phyloP scores from a whole-genome alignment of 1,139 yeast genomes.

The Geotrichum australiense region DNA sequence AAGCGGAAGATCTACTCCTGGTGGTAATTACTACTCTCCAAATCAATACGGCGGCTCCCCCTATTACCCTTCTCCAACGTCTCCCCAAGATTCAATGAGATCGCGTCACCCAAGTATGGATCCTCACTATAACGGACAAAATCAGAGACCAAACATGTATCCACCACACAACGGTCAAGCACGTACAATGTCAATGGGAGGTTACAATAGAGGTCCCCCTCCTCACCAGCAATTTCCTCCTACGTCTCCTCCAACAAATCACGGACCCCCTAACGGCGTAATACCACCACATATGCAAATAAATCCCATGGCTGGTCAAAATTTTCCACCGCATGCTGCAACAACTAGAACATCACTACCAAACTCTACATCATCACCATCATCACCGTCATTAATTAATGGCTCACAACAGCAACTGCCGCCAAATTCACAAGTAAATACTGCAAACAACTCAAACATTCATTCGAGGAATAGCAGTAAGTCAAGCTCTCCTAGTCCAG shows the following conservation, averaged over 20 bases:
- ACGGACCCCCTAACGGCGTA: neutral
- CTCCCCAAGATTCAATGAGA: slow-evolving; percentile 6
- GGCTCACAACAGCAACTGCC: too few relatives aligned
- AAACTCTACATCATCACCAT: too few relatives aligned
- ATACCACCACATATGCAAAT: slow-evolving; percentile 4
- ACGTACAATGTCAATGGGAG: slow-evolving; percentile 14
- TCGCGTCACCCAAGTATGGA: neutral
- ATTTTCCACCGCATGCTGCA: neutral
- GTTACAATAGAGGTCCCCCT: slow-evolving; percentile 7
- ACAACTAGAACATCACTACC: slow-evolving; percentile 5
- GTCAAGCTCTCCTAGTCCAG: slow-evolving; percentile 13
- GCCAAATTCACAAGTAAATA: neutral
- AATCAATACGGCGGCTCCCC: too few relatives aligned
- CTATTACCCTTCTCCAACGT: too few relatives aligned
- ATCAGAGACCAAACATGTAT: too few relatives aligned
- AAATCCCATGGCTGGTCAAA: neutral
- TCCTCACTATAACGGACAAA: neutral
- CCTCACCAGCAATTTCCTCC: neutral
- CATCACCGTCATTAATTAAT: too few relatives aligned
- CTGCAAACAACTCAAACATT: neutral
- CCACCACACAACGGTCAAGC: neutral
- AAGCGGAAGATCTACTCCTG: too few relatives aligned
- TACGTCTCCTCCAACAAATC: neutral
- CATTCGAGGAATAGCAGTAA: slow-evolving; percentile 13
- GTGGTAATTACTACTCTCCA: too few relatives aligned